Evolutionary conservation across 2,329 filamentous ascomycete genomes (phyloP), one percentile per base, ranked within the genome.

Genomic region (Trichoderma harzianum): DNA sequence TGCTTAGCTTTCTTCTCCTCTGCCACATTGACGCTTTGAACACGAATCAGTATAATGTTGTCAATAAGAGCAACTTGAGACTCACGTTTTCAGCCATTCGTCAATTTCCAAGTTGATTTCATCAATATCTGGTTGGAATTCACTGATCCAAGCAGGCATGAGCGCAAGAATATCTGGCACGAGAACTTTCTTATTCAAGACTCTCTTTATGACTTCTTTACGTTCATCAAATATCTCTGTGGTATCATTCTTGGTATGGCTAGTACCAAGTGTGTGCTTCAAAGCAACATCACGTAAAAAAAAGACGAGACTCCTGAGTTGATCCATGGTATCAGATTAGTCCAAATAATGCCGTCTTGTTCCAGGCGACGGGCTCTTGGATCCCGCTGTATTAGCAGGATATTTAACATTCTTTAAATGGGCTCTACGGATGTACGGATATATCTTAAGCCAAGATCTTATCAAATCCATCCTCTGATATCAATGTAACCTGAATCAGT

Each of bases 1-100:
- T 72, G 70, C n/a, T 68, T 72, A 12, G 34, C 16, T 24, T 61
- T 68, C 10, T 68, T 72, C 63, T 68, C 57, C 21, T 68, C 34
- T 6, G 51, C 32, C 3, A 72, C 34, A 7, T 68, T 61, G 28
- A 72, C 63, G 53, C 70, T 72, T 28, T 5, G 7, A 11, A 68
- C 5, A 10, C 39, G 3, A 57, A 16, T 70, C 18, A 53, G 43
- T 32, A 24, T 24, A 11, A 7, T 7, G 26, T 18, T 24, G 21
- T 7, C 18, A 11, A 32, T 10, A 16, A 34, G 43, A 8, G 8
- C 10, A 11, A 11, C 24, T 24, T 4, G 1, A 28, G 58, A 58
- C 51, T n/a, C 18, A 69, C 67, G 16, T 69, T 47, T 69, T 51
- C 7, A 69, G 12, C 67, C 67, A 69, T 26, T 69, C 67, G 11